Evolutionary conservation across 495 filamentous ascomycete genomes (phyloP).

Genomic region (Aspergillus saccharolyticus): DNA sequence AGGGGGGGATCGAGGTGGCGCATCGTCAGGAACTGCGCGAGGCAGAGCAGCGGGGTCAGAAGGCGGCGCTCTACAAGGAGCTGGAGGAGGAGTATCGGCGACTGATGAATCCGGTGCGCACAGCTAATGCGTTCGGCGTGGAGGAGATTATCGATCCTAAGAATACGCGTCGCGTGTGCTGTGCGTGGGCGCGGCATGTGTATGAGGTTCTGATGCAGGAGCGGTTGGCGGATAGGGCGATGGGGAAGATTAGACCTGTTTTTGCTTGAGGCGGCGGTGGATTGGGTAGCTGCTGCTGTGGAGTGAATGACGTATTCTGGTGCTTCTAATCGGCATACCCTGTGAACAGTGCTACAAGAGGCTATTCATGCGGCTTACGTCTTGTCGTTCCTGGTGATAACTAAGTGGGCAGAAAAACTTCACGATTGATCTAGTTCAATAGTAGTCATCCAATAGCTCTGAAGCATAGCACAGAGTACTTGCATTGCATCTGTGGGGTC

Average conservation of each 20-base stretch:
- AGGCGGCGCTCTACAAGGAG: conserved; percentile 47
- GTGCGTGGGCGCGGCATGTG: conserved; percentile 49
- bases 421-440: too few relatives aligned
- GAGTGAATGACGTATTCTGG: too few relatives aligned
- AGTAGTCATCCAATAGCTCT: too few relatives aligned
- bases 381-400: too few relatives aligned
- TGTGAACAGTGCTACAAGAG: too few relatives aligned
- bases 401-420: too few relatives aligned
- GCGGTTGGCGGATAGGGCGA: conserved; percentile 44
- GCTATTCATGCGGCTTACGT: too few relatives aligned
- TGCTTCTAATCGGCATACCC: too few relatives aligned
- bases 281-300: too few relatives aligned
- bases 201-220: conserved; percentile 47
- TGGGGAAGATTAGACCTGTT: conserved; percentile 47
- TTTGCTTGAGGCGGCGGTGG: conserved; percentile 41
- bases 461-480: too few relatives aligned
- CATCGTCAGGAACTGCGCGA: conserved; percentile 54
- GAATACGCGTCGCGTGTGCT: conserved; percentile 48
- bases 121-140: conserved; percentile 58
- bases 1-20: conserved; percentile 58
- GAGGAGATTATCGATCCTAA: conserved; percentile 63
- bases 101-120: conserved; percentile 60
- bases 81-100: conserved; percentile 54
- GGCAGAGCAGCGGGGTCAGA: conserved; percentile 44
- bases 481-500: too few relatives aligned